Evolutionary conservation across 2,329 filamentous ascomycete species (phyloP), one percentile per base, ranked within the genome.

Genomic region (Claviceps paspali): DNA sequence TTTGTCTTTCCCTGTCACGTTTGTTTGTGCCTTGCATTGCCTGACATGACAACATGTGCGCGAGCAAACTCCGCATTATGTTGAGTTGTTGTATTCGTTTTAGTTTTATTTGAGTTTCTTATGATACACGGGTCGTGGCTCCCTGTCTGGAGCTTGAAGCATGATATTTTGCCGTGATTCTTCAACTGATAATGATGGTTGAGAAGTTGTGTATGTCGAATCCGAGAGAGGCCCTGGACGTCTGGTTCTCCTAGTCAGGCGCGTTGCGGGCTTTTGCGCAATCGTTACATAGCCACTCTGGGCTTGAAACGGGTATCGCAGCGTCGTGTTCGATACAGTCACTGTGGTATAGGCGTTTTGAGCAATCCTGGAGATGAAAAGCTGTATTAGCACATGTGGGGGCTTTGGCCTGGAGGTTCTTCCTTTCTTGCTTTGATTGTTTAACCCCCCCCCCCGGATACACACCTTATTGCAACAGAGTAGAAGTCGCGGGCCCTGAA

Each of bases 401-500:
- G 4, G 5, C 12, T 12, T 8, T 9, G 12, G 27, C n/a, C 27
- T 28, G 27, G 14, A 28, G n/a, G n/a, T 7, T 22, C 7, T 6
- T 10, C n/a, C n/a, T n/a, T n/a, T n/a, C n/a, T n/a, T n/a, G n/a
- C n/a, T n/a, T n/a, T n/a, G n/a, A n/a, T n/a, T n/a, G n/a, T n/a
- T n/a, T n/a, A n/a, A n/a, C n/a, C n/a, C n/a, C n/a, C n/a, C n/a
- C n/a, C n/a, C n/a, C n/a, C n/a, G n/a, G n/a, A n/a, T n/a, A n/a
- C n/a, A 53, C 49, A 71, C 68, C 54, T 62, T 57, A 43, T 70
- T 69, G 4, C 59, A 54, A 48, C 70, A 74, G 19, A 70, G 49
- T 22, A 73, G 50, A 44, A 67, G 54, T 9, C 55, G 58, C 3
- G 66, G 62, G 2, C 66, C 65, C 17, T 64, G 53, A 17, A 70